phyloP scores from a whole-genome alignment of 352 stramenopile genomes.

The Globisporangium okanoganense region DNA sequence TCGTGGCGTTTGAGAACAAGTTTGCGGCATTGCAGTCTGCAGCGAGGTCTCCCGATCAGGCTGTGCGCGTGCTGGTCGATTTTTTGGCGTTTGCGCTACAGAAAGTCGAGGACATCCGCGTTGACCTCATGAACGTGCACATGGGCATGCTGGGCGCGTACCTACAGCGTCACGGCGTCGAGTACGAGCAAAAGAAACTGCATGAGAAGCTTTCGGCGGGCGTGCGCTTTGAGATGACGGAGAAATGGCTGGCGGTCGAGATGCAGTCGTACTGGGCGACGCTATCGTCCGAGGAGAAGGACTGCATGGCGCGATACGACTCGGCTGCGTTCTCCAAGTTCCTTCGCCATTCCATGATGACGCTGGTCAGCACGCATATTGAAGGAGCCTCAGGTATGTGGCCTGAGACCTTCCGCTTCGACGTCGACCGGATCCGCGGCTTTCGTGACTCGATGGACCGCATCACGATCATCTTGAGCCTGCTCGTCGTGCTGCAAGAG shows the following conservation, averaged over 20 bases:
- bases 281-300: slow-evolving; percentile 21
- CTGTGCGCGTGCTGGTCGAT: slow-evolving; percentile 38
- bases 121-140: slow-evolving; percentile 60
- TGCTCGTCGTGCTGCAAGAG: slow-evolving; percentile 61
- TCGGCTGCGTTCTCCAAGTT: slow-evolving; percentile 41
- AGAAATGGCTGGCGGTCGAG: slow-evolving; percentile 47
- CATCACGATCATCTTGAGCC: slow-evolving; percentile 47
- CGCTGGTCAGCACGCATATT: slow-evolving; percentile 49
- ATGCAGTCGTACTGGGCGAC: slow-evolving; percentile 26
- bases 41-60: slow-evolving; percentile 1
- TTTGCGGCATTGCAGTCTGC: slow-evolving; percentile 21
- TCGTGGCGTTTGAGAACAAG: slow-evolving; percentile 22
- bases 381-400: slow-evolving; percentile 37
- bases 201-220: slow-evolving; percentile 24
- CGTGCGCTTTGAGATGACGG: slow-evolving; percentile 30
- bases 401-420: slow-evolving; percentile 65
- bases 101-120: slow-evolving; percentile 62
- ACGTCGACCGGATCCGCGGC: slow-evolving; percentile 47
- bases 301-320: slow-evolving; percentile 24
- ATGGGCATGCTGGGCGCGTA: slow-evolving; percentile 49
- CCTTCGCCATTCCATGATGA: slow-evolving; percentile 38
- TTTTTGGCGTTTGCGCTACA: slow-evolving; percentile 65
- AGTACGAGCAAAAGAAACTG: slow-evolving; percentile 63
- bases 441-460: slow-evolving; percentile 56
- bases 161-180: slow-evolving; percentile 49